phyloP scores from a whole-genome alignment of 177 flowering plant species.

The Vitis hybrid region DNA sequence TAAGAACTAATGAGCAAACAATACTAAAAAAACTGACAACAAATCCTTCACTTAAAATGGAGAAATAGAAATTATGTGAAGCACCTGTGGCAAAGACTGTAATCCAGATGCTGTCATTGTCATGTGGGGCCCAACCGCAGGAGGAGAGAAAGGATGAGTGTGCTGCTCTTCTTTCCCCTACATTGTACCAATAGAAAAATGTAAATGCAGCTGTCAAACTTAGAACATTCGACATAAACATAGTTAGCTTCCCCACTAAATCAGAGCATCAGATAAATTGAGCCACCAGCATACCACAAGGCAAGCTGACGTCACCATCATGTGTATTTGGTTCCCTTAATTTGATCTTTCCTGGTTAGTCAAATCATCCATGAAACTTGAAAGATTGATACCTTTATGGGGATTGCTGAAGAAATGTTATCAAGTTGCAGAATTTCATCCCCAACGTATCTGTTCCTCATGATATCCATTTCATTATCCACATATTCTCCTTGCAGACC shows the following conservation, averaged over 20 bases:
- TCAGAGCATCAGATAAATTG: no score
- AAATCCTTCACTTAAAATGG: no score
- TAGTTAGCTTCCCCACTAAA: no score
- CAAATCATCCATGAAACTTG: background rate
- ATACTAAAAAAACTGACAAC: no score
- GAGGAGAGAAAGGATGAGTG: constrained; percentile 6
- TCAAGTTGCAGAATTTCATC: constrained; percentile 13
- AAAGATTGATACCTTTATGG: constrained; percentile 10
- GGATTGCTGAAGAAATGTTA: constrained; percentile 9
- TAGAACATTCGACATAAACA: no score
- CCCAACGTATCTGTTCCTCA: constrained; percentile 5
- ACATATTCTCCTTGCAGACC: no score
- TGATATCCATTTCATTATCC: no score
- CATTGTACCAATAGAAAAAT: background rate
- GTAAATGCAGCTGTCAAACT: background rate
- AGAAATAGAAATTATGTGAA: no score
- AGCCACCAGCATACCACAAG: background rate
- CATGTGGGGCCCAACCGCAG: constrained; percentile 5
- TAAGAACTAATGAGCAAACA: no score
- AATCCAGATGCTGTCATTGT: constrained; percentile 1
- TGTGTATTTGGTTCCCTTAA: background rate
- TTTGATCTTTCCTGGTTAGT: background rate
- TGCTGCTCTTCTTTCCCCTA: constrained; percentile 17
- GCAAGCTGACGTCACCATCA: background rate
- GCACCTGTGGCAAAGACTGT: no score